Base-by-base conservation (phyloP, 768 basidiomycete genomes). In the Leucogyrophana mollusca region DNA sequence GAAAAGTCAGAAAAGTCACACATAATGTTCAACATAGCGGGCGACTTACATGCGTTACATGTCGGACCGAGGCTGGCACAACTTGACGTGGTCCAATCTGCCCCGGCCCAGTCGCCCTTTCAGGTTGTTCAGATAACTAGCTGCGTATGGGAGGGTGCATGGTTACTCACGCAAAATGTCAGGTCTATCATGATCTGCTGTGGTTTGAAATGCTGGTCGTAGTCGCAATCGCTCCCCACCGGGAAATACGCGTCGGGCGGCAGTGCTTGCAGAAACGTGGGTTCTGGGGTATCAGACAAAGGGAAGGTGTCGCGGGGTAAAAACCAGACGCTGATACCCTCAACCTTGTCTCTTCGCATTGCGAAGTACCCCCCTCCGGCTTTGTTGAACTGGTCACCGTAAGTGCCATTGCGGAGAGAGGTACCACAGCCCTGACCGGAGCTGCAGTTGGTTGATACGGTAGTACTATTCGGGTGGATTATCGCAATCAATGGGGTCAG, bases 361-460 rank as follows among this genome's bases (percentile, higher is more conserved):
- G 70, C 82, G 58, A 74, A 87, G 69, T 68, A 82, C 0, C 86
- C 87, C 20, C 86, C 87, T 21, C 76, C 73, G 11, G 59, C 61
- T 11, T 32, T 21, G 56, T 84, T 83, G 65, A 83, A 80, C 11
- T 48, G 56, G 22, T 55, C 5, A 20, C 80, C 80, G 54, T 74
- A 80, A 11, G 77, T 76, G 16, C 66, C 61, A 20, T 34, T 49
- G 4, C 60, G 60, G 54, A 76, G 73, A 3, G 60, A 54, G 17
- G 77, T 77, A 33, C 82, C 81, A 56, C 85, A 87, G 10, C 85
- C 85, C 56, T 73, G 69, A 54, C 86, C 86, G 56, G 53, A 73
- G 56, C 80, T 78, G 61, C 83, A 85, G 53, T 76, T 59, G 6
- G 67, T 68, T 2, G 76, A 74, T 2, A 66, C 54, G 1, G 66